Evolutionary conservation across 1,284 basidiomycete genomes (phyloP).

Genomic region (Trichosporon asahii): DNA sequence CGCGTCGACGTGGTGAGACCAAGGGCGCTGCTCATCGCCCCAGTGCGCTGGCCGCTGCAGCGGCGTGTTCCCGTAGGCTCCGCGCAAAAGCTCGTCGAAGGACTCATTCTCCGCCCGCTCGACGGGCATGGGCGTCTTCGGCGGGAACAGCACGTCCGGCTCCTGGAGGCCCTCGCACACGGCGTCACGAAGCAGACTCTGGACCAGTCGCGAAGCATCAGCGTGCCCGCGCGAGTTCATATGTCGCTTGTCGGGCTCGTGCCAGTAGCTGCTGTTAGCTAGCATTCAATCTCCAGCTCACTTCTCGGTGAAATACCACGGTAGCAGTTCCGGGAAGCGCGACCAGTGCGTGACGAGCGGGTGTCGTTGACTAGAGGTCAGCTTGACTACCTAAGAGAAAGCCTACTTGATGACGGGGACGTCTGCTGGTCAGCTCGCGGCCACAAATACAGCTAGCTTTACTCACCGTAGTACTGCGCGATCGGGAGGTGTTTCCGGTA

Average conservation of each 20-base stretch:
- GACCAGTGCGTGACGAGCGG: conserved; percentile 48
- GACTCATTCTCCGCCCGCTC: conserved; percentile 11
- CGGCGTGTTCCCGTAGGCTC: neutral
- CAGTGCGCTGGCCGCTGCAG: neutral
- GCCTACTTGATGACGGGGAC: conserved; percentile 46
- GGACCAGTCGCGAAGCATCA: conserved; percentile 42
- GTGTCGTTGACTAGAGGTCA: conserved; percentile 32
- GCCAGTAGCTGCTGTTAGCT: conserved; percentile 41
- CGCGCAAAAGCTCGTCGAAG: conserved; percentile 3
- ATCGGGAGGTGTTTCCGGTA: conserved; percentile 50
- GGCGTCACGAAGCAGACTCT: conserved; percentile 42
- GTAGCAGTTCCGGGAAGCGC: conserved; percentile 44
- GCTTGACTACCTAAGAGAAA: neutral
- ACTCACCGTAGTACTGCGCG: conserved; percentile 47
- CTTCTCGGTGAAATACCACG: conserved; percentile 47
- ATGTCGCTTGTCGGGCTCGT: conserved; percentile 46
- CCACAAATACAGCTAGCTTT: neutral
- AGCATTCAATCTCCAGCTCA: conserved; percentile 21
- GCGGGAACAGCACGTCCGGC: neutral
- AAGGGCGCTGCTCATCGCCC: conserved; percentile 29
- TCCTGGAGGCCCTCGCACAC: conserved; percentile 29
- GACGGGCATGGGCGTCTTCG: conserved; percentile 25
- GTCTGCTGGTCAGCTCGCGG: conserved; percentile 24
- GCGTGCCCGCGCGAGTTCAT: conserved; percentile 46
- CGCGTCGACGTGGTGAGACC: neutral